Evolutionary conservation across 768 basidiomycete species (phyloP).

Genomic region (Wakefieldia striispora): DNA sequence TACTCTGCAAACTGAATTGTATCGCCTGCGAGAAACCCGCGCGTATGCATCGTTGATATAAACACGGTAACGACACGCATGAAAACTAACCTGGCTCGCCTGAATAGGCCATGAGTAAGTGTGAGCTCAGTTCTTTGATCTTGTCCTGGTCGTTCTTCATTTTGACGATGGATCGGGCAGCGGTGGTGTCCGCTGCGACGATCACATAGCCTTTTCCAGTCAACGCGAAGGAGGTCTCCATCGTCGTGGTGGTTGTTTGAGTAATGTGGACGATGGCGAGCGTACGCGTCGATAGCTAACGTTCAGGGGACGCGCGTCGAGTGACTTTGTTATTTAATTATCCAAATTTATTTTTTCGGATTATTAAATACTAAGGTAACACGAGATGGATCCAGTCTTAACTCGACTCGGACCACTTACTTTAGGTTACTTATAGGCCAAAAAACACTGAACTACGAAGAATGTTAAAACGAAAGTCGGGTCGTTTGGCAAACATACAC

Average conservation of each 20-base stretch:
- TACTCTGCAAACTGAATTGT: constrained; percentile 97
- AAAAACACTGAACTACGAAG: too few relatives aligned
- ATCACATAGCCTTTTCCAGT: constrained; percentile 93
- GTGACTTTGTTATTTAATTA: constrained; percentile 9
- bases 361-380: not conserved
- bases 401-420: too few relatives aligned
- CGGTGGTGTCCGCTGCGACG: constrained; percentile 86
- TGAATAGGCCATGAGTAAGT: constrained; percentile 92
- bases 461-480: too few relatives aligned
- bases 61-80: constrained; percentile 1
- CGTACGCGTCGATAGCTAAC: constrained; percentile 22
- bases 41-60: not conserved
- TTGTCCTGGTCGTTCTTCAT: constrained; percentile 98
- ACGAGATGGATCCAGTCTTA: too few relatives aligned
- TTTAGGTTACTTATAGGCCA: too few relatives aligned
- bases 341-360: constrained; percentile 7
- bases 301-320: constrained; percentile 31
- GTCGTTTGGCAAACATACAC: too few relatives aligned
- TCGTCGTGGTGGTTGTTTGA: constrained; percentile 33
- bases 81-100: constrained; percentile 77
- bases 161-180: constrained; percentile 90
- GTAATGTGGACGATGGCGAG: not conserved
- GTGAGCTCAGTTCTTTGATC: constrained; percentile 86
- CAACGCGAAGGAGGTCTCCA: constrained; percentile 91
- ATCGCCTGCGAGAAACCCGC: constrained; percentile 57